Conservation (phyloP, 768 basidiomycete species). For the Russula vinacea region DNA sequence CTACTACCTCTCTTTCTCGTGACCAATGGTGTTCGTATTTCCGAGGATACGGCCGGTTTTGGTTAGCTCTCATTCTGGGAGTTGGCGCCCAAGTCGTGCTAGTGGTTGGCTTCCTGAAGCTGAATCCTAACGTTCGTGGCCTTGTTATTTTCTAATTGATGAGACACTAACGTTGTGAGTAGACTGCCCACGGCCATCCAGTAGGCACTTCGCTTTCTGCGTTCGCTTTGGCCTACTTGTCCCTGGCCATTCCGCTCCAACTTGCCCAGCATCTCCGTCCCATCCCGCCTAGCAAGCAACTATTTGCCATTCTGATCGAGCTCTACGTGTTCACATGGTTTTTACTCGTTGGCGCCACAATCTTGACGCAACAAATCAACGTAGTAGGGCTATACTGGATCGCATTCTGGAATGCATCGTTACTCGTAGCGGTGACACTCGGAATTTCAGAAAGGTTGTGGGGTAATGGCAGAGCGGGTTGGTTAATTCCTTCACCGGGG, state of each 20-base stretch:
- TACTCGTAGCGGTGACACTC: constrained; percentile 43
- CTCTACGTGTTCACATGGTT: constrained; percentile 58
- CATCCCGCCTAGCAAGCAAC: constrained; percentile 44
- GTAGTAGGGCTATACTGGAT: constrained; percentile 58
- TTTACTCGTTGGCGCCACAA: constrained; percentile 51
- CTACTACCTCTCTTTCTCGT: constrained; percentile 4
- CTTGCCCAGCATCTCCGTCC: constrained; percentile 35
- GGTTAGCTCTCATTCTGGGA: constrained; percentile 51
- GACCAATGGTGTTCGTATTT: constrained; percentile 20
- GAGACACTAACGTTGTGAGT: constrained; percentile 14
- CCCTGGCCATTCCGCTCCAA: constrained; percentile 43
- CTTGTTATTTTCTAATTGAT: not conserved
- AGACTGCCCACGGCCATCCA: constrained; percentile 62
- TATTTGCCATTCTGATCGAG: constrained; percentile 50
- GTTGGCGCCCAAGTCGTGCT: constrained; percentile 48
- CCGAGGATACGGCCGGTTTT: constrained; percentile 56
- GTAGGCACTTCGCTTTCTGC: constrained; percentile 50
- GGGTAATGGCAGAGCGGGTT: constrained; percentile 24
- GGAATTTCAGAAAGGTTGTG: constrained; percentile 40
- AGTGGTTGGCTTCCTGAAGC: constrained; percentile 46
- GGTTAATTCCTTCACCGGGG: constrained; percentile 4
- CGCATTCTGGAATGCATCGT: constrained; percentile 51
- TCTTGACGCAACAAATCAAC: constrained; percentile 41
- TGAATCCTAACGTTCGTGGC: constrained; percentile 63
- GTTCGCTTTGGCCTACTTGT: constrained; percentile 51